These are phyloP conservation scores for Jamesozyma lodderae DNA, from an alignment of 805 yeast species.

Conservation along the genomic window DNA sequence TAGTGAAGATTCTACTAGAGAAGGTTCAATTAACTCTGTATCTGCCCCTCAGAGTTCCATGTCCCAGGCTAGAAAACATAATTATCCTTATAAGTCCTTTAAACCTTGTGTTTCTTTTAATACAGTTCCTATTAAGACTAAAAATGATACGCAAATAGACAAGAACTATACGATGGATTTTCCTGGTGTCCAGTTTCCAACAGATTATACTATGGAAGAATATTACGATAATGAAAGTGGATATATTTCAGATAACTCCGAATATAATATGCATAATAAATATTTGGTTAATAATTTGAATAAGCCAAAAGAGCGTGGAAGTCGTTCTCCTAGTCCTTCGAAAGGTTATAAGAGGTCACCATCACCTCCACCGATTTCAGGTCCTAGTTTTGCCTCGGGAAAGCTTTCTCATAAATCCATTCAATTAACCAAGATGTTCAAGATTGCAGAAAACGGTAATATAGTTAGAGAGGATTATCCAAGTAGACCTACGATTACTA, in stretches of 20 bases:
- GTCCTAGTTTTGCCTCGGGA: too few species aligned
- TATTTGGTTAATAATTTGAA: slow-evolving; percentile 7
- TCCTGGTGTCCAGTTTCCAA: slow-evolving; percentile 20
- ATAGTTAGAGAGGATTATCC: slow-evolving; percentile 30
- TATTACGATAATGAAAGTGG: slow-evolving; percentile 28
- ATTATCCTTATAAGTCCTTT: slow-evolving; percentile 6
- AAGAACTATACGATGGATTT: slow-evolving; percentile 11
- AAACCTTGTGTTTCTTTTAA: slow-evolving; percentile 28
- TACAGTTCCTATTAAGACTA: slow-evolving; percentile 24
- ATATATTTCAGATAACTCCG: slow-evolving; percentile 9
- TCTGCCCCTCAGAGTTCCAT: too few species aligned
- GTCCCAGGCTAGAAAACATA: too few species aligned
- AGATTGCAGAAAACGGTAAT: slow-evolving; percentile 24
- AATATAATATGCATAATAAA: slow-evolving; percentile 11
- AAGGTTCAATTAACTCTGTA: too few species aligned
- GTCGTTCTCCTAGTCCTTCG: not conserved
- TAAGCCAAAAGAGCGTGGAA: not conserved
- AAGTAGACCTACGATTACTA: slow-evolving; percentile 25
- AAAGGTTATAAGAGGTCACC: slow-evolving; percentile 4
- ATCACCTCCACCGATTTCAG: slow-evolving; percentile 2
- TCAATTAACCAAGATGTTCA: slow-evolving; percentile 12
- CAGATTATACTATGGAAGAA: slow-evolving; percentile 28
- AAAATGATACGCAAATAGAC: slow-evolving; percentile 12
- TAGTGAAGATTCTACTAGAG: too few species aligned
- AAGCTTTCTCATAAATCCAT: slow-evolving; percentile 3